Evolutionary conservation across 2,329 filamentous ascomycete species (phyloP).

Genomic region (Aspergillus calidoustus): DNA sequence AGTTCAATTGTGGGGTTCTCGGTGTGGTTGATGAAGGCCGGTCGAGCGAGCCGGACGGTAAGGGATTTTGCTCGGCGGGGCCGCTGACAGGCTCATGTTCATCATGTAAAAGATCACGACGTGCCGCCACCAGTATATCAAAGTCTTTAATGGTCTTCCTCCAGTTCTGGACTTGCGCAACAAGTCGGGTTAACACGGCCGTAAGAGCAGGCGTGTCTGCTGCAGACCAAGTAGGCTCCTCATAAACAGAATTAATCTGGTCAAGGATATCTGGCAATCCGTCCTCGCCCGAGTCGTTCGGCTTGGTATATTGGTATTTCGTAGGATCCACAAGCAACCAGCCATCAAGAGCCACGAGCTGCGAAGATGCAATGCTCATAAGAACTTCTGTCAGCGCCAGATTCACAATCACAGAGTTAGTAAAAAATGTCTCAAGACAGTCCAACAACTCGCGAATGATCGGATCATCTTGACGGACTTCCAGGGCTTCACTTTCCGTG

Average conservation of each 20-base stretch:
- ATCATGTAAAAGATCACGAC: conserved; percentile 49
- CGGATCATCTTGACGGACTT: conserved; percentile 67
- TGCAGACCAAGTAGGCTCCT: conserved; percentile 56
- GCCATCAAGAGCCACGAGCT: conserved; percentile 82
- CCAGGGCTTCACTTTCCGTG: conserved; percentile 63
- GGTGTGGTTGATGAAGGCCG: conserved; percentile 13
- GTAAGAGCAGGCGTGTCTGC: conserved; percentile 55
- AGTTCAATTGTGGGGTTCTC: conserved; percentile 13
- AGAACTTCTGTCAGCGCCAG: conserved; percentile 83
- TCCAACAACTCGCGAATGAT: conserved; percentile 57
- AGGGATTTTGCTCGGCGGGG: conserved; percentile 30
- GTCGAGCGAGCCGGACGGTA: conserved; percentile 26
- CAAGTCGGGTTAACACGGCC: conserved; percentile 62
- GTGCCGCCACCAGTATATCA: conserved; percentile 69
- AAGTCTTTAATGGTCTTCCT: conserved; percentile 70
- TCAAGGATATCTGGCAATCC: conserved; percentile 39
- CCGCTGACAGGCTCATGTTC: conserved; percentile 31
- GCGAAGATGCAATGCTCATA: conserved; percentile 80
- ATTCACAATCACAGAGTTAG: conserved; percentile 91
- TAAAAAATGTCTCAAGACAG: conserved; percentile 78
- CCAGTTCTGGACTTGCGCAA: conserved; percentile 66
- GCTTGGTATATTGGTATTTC: conserved; percentile 58
- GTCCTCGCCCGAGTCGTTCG: conserved; percentile 15
- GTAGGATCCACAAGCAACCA: conserved; percentile 80
- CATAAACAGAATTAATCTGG: conserved; percentile 34